Evolutionary conservation across 2,329 filamentous ascomycete genomes (phyloP), one percentile per base, ranked within the genome.

Genomic region (Aspergillus ruber): DNA sequence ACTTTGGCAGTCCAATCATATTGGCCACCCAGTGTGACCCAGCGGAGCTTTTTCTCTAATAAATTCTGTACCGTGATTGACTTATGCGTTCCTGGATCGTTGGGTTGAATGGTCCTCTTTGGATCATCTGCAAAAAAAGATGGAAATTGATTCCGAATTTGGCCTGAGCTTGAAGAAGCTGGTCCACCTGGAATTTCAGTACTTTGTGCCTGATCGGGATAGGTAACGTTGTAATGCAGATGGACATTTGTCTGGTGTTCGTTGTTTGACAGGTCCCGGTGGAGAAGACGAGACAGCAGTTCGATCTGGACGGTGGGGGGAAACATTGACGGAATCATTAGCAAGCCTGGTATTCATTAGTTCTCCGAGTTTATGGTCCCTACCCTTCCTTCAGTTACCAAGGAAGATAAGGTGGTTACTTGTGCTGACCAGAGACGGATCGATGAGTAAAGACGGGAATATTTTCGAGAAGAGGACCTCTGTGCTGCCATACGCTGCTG

Each of bases 1-100:
- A 81, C 72, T 56, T 95, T 90, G 48, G 82, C 80, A 0, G 90
- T 94, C 93, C 91, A 97, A 71, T 97, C 88, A 67, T 97, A 97
- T 66, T 97, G 93, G 0, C 90, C 91, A 43, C 93, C 93, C 2
- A 98, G 79, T 0, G 91, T 97, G 38, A 94, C 81, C 93, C 93
- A 98, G 56, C 91, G 88, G 20, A 97, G 78, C 52, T 88, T 90
- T 53, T 84, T 86, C 48, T 84, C 80, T 39, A 97, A 75, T 25
- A 91, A 81, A 60, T 84, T 83, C 43, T 79, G 74, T 45, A 86
- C 74, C 2, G 80, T 78, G 8, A 96, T 73, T 2, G 88, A 77
- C 51, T 84, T 87, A 69, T 96, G 90, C n/a, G 90, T 69, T 0
- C 66, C 54, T 0, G 86, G 75, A 58, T 95, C 83, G 46, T 86